Evolutionary conservation across 176 grass and related monocot genomes (phyloP).

Genomic region (Ensete glaucum): DNA sequence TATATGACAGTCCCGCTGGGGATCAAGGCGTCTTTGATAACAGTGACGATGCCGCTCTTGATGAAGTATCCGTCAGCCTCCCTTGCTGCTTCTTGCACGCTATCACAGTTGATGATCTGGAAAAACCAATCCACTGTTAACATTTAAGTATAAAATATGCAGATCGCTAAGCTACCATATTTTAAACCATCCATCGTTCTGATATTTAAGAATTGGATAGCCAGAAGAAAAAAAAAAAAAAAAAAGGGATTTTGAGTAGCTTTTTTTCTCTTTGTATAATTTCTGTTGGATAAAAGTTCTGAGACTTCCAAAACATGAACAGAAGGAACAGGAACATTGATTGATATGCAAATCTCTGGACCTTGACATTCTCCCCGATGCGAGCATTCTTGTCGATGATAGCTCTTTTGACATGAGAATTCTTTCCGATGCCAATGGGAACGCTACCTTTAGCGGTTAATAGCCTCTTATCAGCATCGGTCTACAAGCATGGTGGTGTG

Average conservation of each 20-base stretch:
- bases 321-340: no score
- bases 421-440: constrained; percentile 89
- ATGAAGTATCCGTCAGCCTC: constrained; percentile 94
- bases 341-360: constrained; percentile 16
- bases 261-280: no score
- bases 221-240: no score
- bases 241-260: no score
- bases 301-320: no score
- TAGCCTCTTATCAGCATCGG: constrained; percentile 59
- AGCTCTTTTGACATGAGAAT: constrained; percentile 76
- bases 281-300: no score
- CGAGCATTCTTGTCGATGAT: constrained; percentile 99
- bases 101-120: constrained; percentile 77
- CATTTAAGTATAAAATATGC: no score
- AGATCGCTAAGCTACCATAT: no score
- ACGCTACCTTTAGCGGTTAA: constrained; percentile 62
- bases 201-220: no score
- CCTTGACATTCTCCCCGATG: constrained; percentile 90
- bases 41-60: constrained; percentile 80
- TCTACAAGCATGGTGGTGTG: constrained; percentile 23
- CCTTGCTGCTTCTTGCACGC: constrained; percentile 75
- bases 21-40: constrained; percentile 81
- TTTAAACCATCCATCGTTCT: no score
- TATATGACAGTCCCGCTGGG: constrained; percentile 77
- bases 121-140: no score